These are phyloP conservation scores for Rhododendron kiyosumense DNA, from an alignment of 148 eudicot genomes.

Conservation along the genomic window DNA sequence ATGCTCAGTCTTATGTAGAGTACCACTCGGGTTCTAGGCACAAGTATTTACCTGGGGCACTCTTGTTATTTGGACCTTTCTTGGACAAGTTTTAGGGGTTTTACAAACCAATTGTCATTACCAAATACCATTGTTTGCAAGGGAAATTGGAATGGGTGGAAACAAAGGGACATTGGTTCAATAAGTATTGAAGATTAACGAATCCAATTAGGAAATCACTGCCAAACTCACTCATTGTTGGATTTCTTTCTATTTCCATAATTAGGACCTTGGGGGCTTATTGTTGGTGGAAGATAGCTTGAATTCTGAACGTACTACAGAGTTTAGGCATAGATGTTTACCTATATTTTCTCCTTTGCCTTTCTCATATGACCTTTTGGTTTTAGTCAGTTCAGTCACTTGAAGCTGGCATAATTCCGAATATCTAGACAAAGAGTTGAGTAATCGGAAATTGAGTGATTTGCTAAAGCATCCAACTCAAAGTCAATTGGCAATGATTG, in stretches of 20 bases:
- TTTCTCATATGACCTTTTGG: background rate
- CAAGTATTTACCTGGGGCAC: background rate
- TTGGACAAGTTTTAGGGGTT: background rate
- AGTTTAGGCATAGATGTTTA: background rate
- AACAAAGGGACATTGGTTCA: background rate
- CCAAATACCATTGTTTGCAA: background rate
- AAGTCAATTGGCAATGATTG: too few relatives aligned
- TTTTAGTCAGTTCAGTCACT: background rate
- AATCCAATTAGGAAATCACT: background rate
- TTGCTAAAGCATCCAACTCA: too few relatives aligned
- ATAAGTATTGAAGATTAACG: background rate
- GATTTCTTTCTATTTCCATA: background rate
- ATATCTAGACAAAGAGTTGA: background rate
- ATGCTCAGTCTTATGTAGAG: background rate
- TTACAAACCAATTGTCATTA: background rate
- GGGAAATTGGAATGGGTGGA: background rate
- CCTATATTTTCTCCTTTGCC: background rate
- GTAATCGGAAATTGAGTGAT: background rate
- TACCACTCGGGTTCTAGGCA: background rate
- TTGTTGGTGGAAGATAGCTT: background rate
- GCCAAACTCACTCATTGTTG: background rate
- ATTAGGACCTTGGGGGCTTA: background rate
- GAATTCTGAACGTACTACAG: background rate
- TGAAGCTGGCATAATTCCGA: background rate
- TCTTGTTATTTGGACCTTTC: background rate